These are phyloP conservation scores for Leucogyrophana mollusca DNA, from an alignment of 768 basidiomycete species.

Conservation along the genomic window DNA sequence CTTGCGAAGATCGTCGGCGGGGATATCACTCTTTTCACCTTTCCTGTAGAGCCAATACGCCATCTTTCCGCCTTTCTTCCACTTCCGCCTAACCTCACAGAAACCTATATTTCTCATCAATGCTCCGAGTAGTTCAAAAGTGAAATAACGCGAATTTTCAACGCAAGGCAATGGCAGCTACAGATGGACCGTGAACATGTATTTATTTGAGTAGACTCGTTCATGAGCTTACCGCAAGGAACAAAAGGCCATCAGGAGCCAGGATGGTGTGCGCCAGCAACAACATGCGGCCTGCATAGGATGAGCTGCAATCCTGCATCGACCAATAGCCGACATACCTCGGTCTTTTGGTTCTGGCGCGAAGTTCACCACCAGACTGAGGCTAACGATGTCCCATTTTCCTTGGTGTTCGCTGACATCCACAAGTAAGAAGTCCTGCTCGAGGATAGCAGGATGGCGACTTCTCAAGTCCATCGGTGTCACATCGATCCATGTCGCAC, in stretches of 20 bases:
- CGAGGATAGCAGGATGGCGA: constrained; percentile 74
- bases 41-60: constrained; percentile 83
- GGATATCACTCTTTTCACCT: constrained; percentile 5
- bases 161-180: constrained; percentile 87
- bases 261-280: constrained; percentile 57
- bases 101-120: constrained; percentile 71
- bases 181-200: constrained; percentile 9
- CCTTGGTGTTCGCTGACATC: constrained; percentile 46
- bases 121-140: constrained; percentile 50
- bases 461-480: constrained; percentile 84
- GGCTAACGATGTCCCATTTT: constrained; percentile 78
- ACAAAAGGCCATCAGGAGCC: constrained; percentile 54
- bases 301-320: constrained; percentile 2
- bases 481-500: constrained; percentile 67
- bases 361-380: constrained; percentile 90
- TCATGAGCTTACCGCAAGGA: constrained; percentile 58
- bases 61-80: constrained; percentile 78
- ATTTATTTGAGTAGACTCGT: background rate
- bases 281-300: constrained; percentile 66
- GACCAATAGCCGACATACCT: constrained; percentile 44
- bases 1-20: constrained; percentile 38
- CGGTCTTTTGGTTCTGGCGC: constrained; percentile 71
- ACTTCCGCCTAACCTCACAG: constrained; percentile 51
- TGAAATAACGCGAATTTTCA: constrained; percentile 80
- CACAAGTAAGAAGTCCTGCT: constrained; percentile 83